phyloP scores from a whole-genome alignment of 2,329 filamentous ascomycete genomes.

The Arthrobotrys entomopaga region DNA sequence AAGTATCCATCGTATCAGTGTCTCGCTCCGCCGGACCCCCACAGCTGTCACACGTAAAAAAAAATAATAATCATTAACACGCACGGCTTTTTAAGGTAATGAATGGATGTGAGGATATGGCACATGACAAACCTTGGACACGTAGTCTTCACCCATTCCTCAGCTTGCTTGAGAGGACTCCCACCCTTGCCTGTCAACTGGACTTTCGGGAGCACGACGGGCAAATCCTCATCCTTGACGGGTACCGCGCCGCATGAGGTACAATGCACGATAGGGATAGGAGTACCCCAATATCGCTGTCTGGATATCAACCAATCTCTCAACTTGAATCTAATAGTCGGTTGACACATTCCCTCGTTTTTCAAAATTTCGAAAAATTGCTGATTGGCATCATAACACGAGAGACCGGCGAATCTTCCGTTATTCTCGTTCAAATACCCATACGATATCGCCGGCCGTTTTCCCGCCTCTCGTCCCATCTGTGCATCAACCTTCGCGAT shows the following conservation, averaged over 20 bases:
- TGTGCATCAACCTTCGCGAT: slow-evolving; percentile 62
- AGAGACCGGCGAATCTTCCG: slow-evolving; percentile 72
- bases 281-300: slow-evolving; percentile 92
- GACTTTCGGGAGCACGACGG: slow-evolving; percentile 77
- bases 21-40: slow-evolving; percentile 77
- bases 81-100: slow-evolving; percentile 1
- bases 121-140: slow-evolving; percentile 70
- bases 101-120: neutral
- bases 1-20: slow-evolving; percentile 96
- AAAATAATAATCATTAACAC: slow-evolving; percentile 8
- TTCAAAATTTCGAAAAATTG: slow-evolving; percentile 28
- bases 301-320: slow-evolving; percentile 91
- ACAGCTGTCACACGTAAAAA: slow-evolving; percentile 64
- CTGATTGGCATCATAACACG: slow-evolving; percentile 69
- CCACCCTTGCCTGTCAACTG: slow-evolving; percentile 76
- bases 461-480: slow-evolving; percentile 64
- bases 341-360: slow-evolving; percentile 54
- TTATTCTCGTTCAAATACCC: slow-evolving; percentile 76
- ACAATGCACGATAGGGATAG: slow-evolving; percentile 89
- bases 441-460: slow-evolving; percentile 63
- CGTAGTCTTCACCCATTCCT: slow-evolving; percentile 77
- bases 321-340: slow-evolving; percentile 75
- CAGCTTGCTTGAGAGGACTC: slow-evolving; percentile 77
- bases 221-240: slow-evolving; percentile 79
- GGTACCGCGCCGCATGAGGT: slow-evolving; percentile 78